Evolutionary conservation across 371 early-diverging fungal genomes (phyloP).

Genomic region (Gilbertella persicaria): DNA sequence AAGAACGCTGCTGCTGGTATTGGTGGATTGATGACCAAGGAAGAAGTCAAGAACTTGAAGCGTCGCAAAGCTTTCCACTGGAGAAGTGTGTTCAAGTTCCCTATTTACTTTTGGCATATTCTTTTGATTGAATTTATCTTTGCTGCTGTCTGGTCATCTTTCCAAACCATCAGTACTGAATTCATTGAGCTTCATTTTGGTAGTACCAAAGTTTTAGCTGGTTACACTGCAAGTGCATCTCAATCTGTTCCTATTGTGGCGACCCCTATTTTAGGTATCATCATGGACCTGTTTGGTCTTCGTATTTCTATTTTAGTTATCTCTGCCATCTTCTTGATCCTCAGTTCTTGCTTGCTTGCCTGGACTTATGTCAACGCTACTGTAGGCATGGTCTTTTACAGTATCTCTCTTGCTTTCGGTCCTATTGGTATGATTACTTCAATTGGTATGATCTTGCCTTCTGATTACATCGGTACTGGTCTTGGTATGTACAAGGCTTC

Average conservation of each 20-base stretch:
- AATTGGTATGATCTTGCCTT: slow-evolving; percentile 61
- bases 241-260: slow-evolving; percentile 67
- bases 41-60: slow-evolving; percentile 19
- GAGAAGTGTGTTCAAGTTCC: slow-evolving; percentile 35
- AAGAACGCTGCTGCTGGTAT: not conserved
- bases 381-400: slow-evolving; percentile 63
- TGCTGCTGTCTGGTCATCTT: slow-evolving; percentile 52
- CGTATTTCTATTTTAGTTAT: slow-evolving; percentile 22
- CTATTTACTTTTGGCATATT: slow-evolving; percentile 43
- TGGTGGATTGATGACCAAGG: slow-evolving; percentile 8
- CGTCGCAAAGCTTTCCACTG: slow-evolving; percentile 28
- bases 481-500: slow-evolving; percentile 69
- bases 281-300: slow-evolving; percentile 58
- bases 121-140: slow-evolving; percentile 41
- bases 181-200: slow-evolving; percentile 38
- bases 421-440: slow-evolving; percentile 70
- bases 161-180: slow-evolving; percentile 48
- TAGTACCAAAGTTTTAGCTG: slow-evolving; percentile 36
- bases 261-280: slow-evolving; percentile 64
- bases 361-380: slow-evolving; percentile 47
- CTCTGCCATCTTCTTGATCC: slow-evolving; percentile 33
- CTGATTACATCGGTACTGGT: slow-evolving; percentile 64
- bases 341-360: slow-evolving; percentile 29
- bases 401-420: slow-evolving; percentile 64
- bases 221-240: slow-evolving; percentile 56